Conservation (phyloP, 2,329 filamentous ascomycete species). For the Penicillium sp. region DNA sequence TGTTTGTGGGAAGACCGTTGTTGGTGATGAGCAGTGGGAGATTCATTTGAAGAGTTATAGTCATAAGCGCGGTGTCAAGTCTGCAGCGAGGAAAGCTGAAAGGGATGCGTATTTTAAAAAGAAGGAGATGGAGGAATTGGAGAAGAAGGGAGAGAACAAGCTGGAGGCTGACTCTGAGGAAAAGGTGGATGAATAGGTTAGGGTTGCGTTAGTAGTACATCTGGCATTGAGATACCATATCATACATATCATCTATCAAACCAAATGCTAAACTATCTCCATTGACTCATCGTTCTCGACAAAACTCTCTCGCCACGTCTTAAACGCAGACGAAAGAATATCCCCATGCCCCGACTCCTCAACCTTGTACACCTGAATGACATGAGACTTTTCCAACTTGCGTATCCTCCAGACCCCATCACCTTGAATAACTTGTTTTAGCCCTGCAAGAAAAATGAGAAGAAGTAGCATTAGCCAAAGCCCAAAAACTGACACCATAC, state of each 20-base stretch:
- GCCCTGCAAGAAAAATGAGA: conserved; percentile 53
- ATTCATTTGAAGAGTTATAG: conserved; percentile 59
- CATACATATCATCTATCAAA: conserved; percentile 2
- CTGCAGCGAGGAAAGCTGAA: conserved; percentile 35
- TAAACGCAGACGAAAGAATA: conserved; percentile 77
- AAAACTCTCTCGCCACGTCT: conserved; percentile 63
- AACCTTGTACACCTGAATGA: conserved; percentile 74
- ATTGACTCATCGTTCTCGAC: too few relatives aligned
- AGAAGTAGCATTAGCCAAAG: background rate
- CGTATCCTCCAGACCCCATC: conserved; percentile 83
- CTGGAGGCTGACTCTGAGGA: background rate
- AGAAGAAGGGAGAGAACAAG: background rate
- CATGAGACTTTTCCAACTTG: conserved; percentile 62
- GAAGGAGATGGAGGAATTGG: conserved; percentile 22
- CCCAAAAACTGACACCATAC: too few relatives aligned
- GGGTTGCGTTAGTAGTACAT: background rate
- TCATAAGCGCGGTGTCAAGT: conserved; percentile 62
- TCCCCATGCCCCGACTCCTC: conserved; percentile 74
- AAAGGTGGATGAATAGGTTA: background rate
- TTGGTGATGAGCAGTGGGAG: conserved; percentile 61
- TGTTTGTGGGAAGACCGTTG: conserved; percentile 64
- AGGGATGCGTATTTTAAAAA: conserved; percentile 40
- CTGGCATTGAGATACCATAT: background rate
- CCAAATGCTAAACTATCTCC: background rate
- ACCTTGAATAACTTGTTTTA: conserved; percentile 61